Evolutionary conservation across 23 red algal species (phyloP), one percentile per base, ranked within the genome.

Genomic region (Porphyridium purpureum): DNA sequence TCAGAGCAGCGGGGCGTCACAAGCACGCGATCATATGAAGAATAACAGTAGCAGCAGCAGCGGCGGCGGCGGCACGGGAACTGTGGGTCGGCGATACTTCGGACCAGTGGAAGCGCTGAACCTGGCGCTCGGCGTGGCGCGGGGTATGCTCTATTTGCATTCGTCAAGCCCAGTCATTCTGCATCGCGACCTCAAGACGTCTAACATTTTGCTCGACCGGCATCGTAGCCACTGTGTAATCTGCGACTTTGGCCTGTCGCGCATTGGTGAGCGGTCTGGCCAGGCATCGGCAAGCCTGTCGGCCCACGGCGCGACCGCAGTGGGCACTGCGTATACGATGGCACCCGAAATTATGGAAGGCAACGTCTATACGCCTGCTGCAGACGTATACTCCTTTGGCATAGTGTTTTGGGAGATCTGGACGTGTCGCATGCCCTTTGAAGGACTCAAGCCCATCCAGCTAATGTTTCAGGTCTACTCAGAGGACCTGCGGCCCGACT

Each of bases 141-240:
- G 88, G n/a, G 88, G 88, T 21, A 83, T 94, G 88, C 73, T 69
- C 38, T 94, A 94, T 30, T 57, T 94, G 35, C 88, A 94, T 67
- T 81, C 88, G 8, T 94, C 76, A n/a, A 55, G 46, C 9, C 88
- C 88, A 27, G 56, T 69, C 31, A 83, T 94, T 48, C 66, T 94
- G 49, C 88, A 94, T 47, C 71, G 88, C 24, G 88, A 94, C 65
- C 60, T 94, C 50, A 94, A 94, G 50, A 61, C 88, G 31, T 84
- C 76, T 47, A 94, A 94, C 67, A 80, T 94, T 49, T 67, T 94
- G 33, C 60, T 94, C 28, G 76, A 94, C 58, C 52, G 64, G 66
- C 27, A 63, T 22, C 11, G 83, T 8, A 84, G 56, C 46, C 88
- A 82, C 52, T 67, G 65, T 8, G 88, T 82, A 5, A 94, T 94